These are phyloP conservation scores for Eleusine coracana DNA, from an alignment of 176 grass and related monocot species.

Conservation along the genomic window DNA sequence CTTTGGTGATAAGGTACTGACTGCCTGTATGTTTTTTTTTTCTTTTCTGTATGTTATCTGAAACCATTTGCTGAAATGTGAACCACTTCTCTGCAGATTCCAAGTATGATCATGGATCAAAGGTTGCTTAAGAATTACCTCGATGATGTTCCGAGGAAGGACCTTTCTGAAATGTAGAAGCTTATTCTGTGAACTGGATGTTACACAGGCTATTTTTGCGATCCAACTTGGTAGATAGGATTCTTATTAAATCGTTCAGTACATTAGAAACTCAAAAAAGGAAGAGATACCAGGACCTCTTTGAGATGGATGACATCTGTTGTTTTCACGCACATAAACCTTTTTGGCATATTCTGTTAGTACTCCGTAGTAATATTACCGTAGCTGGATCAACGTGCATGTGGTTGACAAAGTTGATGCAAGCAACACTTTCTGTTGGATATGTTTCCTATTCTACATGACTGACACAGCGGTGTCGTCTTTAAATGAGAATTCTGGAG, in stretches of 20 bases:
- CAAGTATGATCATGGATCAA: slow-evolving; percentile 90
- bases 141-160: slow-evolving; percentile 39
- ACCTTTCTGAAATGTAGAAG: slow-evolving; percentile 34
- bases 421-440: neutral
- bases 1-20: slow-evolving; percentile 89
- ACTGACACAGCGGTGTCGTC: neutral
- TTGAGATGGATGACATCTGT: neutral
- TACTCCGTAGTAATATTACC: slow-evolving; percentile 4
- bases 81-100: slow-evolving; percentile 49
- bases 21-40: neutral
- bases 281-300: neutral
- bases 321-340: neutral
- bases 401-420: slow-evolving; percentile 1
- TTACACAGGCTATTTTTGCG: slow-evolving; percentile 12
- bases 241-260: neutral
- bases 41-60: slow-evolving; percentile 21
- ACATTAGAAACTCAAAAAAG: slow-evolving; percentile 16
- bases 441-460: neutral
- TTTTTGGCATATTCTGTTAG: slow-evolving; percentile 1
- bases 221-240: slow-evolving; percentile 26
- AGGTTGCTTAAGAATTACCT: slow-evolving; percentile 65
- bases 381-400: slow-evolving; percentile 19
- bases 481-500: neutral
- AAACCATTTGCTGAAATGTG: slow-evolving; percentile 12
- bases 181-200: slow-evolving; percentile 15